Percentiles rank a stretch among this genome's conserved stretches.
Evolutionary conservation across 495 filamentous ascomycete genomes (phyloP).

Genomic region (Chaetomium fimeti): DNA sequence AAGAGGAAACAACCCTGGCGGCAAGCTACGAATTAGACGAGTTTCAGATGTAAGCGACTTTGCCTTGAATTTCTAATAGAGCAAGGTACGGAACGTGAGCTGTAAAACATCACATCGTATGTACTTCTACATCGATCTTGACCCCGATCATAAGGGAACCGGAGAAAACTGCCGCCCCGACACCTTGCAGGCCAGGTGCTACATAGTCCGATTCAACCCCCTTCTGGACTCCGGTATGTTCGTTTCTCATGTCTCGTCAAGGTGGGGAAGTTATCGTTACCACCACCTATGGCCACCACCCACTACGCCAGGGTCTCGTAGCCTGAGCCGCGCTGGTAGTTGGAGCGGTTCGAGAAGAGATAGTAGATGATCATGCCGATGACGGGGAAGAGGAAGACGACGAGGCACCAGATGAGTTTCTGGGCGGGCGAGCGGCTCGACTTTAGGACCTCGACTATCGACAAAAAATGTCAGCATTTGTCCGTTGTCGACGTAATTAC

Average conservation of each 20-base stretch:
- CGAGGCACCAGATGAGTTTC: slow-evolving; percentile 52
- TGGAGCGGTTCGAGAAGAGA: slow-evolving; percentile 52
- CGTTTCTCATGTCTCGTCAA: not conserved
- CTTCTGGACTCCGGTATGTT: no score
- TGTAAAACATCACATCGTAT: no score
- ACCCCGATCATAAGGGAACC: no score
- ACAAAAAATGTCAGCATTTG: not conserved
- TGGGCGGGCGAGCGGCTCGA: slow-evolving; percentile 46
- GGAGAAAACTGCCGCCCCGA: no score
- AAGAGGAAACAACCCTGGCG: no score
- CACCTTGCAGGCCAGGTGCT: no score
- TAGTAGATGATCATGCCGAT: slow-evolving; percentile 52
- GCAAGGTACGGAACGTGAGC: no score
- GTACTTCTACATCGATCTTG: no score
- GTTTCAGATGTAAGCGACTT: no score
- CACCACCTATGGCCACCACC: no score
- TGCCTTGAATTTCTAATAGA: no score
- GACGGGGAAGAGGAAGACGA: slow-evolving; percentile 54
- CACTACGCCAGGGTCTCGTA: slow-evolving; percentile 46
- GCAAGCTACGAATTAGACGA: no score
- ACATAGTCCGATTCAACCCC: not conserved
- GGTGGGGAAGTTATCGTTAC: not conserved
- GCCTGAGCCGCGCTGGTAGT: slow-evolving; percentile 41
- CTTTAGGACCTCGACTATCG: slow-evolving; percentile 52
- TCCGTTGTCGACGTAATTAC: not conserved